Conservation (phyloP, 345 rosid species). For the Populus simonii region DNA sequence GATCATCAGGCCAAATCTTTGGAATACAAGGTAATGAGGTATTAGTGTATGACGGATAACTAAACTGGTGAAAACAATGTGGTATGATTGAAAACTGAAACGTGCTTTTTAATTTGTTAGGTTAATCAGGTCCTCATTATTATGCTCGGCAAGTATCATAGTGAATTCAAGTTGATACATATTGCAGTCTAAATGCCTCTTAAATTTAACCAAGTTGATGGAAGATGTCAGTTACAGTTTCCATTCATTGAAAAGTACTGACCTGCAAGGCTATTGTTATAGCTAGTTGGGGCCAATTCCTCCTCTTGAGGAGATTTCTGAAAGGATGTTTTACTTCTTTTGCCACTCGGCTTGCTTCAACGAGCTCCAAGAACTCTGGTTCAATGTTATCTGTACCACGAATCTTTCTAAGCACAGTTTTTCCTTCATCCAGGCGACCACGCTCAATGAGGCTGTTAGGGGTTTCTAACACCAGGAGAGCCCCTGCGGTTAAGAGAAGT, state of each 20-base stretch:
- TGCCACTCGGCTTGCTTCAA: conserved; percentile 87
- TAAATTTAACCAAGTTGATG: background rate
- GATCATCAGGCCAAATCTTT: background rate
- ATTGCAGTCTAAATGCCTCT: background rate
- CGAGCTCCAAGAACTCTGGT: conserved; percentile 76
- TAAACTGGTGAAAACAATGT: background rate
- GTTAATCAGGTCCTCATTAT: background rate
- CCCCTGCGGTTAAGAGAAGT: conserved; percentile 65
- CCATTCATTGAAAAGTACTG: background rate
- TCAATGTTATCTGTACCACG: conserved; percentile 83
- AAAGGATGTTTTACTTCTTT: conserved; percentile 89
- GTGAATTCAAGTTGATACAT: background rate
- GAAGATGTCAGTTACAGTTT: background rate
- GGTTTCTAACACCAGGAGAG: conserved; percentile 73
- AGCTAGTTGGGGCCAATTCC: conserved; percentile 73
- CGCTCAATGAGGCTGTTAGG: conserved; percentile 93
- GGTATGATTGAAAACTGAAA: background rate
- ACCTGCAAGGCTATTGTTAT: conserved; percentile 89
- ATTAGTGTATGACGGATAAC: background rate
- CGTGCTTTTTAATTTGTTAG: background rate
- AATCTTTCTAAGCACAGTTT: conserved; percentile 67
- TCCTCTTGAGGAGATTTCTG: conserved; percentile 64
- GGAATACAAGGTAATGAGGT: background rate
- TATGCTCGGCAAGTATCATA: background rate
- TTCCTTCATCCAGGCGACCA: conserved; percentile 81